Conservation (phyloP, 352 stramenopile species). For the Globisporangium recalcitrans region DNA sequence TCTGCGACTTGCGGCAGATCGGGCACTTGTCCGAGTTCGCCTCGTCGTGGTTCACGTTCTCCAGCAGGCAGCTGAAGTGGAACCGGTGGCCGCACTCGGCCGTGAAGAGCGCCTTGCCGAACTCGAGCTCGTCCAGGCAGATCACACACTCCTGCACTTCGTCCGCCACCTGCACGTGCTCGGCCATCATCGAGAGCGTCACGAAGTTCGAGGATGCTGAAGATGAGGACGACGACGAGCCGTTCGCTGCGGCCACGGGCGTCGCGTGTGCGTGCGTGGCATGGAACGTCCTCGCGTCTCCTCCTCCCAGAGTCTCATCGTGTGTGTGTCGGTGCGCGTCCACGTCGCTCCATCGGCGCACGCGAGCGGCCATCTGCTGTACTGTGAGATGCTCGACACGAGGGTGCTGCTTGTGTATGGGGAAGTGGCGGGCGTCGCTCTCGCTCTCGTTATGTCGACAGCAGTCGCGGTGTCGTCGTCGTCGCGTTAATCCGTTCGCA, state of each 20-base stretch:
- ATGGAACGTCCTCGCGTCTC: conserved; percentile 12
- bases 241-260: conserved; percentile 12
- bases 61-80: conserved; percentile 80
- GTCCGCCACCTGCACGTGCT: conserved; percentile 24
- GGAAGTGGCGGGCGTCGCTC: background rate
- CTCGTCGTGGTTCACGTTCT: conserved; percentile 89
- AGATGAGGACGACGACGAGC: background rate
- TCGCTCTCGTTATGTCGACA: too few species aligned
- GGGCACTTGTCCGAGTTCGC: conserved; percentile 86
- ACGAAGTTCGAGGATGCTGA: conserved; percentile 16
- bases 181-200: conserved; percentile 34
- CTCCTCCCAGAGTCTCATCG: background rate
- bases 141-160: conserved; percentile 71
- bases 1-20: conserved; percentile 83
- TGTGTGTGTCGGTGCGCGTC: conserved; percentile 30
- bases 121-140: conserved; percentile 68
- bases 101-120: conserved; percentile 71
- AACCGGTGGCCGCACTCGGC: conserved; percentile 84
- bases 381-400: background rate
- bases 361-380: conserved; percentile 28
- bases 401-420: background rate
- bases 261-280: conserved; percentile 9
- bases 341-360: conserved; percentile 72
- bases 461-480: too few species aligned
- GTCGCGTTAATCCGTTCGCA: too few species aligned